phyloP scores from a whole-genome alignment of 257 asterid species.

The Solanum medicagineum region DNA sequence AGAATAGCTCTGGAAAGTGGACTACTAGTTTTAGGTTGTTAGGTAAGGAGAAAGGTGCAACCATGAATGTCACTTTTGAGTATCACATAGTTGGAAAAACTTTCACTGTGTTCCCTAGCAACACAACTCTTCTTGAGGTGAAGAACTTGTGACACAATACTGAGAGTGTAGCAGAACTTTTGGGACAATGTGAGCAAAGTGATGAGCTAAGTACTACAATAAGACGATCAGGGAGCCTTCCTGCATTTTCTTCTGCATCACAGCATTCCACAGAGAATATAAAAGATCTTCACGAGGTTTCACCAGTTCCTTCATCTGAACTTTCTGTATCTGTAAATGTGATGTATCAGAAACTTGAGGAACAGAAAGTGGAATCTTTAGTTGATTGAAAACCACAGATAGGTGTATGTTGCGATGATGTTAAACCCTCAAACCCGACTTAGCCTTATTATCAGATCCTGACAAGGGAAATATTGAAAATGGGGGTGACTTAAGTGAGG shows the following conservation, averaged over 20 bases:
- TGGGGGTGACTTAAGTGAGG: conserved; percentile 27
- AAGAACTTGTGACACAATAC: not conserved
- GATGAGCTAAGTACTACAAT: conserved; percentile 4
- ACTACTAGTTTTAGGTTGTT: conserved; percentile 78
- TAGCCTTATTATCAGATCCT: not conserved
- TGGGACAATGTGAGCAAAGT: not conserved
- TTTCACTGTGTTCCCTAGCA: conserved; percentile 1
- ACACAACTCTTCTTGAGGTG: conserved; percentile 11
- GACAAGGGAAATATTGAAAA: conserved; percentile 17
- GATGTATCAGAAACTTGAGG: conserved; percentile 62
- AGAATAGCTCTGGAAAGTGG: conserved; percentile 87
- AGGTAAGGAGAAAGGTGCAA: conserved; percentile 76
- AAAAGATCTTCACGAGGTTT: conserved; percentile 79
- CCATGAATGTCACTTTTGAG: conserved; percentile 64
- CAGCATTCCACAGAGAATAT: conserved; percentile 34
- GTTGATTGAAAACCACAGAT: conserved; percentile 17
- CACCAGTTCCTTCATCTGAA: conserved; percentile 38
- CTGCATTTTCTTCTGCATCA: conserved; percentile 30
- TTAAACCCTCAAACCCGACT: conserved; percentile 15
- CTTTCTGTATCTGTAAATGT: conserved; percentile 45
- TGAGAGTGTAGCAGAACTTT: not conserved
- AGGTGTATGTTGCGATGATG: conserved; percentile 18
- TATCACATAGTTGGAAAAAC: conserved; percentile 32
- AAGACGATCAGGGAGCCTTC: conserved; percentile 47
- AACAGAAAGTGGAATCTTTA: conserved; percentile 24